Evolutionary conservation across 176 grass and related monocot genomes (phyloP).

Genomic region (barley (Hordeum vulgare)): DNA sequence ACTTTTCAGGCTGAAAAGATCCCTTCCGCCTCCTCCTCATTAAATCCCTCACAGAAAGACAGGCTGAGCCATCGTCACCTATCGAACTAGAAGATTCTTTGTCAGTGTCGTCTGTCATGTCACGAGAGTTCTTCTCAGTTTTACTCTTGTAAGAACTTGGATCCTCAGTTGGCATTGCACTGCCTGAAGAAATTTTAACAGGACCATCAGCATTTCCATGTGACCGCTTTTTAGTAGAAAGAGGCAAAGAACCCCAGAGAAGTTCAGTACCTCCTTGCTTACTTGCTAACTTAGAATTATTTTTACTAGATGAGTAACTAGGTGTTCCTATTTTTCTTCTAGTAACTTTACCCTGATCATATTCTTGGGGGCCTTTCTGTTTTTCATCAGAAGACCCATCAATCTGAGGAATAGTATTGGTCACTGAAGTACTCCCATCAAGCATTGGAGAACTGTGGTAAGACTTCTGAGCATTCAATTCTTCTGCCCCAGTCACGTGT

Average conservation of each 20-base stretch:
- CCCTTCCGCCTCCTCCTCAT: slow-evolving; percentile 55
- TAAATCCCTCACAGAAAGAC: slow-evolving; percentile 75
- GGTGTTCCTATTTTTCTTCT: slow-evolving; percentile 9
- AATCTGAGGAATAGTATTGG: slow-evolving; percentile 68
- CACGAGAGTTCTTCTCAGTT: slow-evolving; percentile 21
- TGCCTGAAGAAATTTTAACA: slow-evolving; percentile 27
- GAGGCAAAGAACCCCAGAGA: slow-evolving; percentile 65
- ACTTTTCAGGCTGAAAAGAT: slow-evolving; percentile 43
- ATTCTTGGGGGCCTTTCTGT: slow-evolving; percentile 16
- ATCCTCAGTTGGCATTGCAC: neutral
- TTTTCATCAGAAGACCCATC: slow-evolving; percentile 80
- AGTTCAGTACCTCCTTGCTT: slow-evolving; percentile 43
- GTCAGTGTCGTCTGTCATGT: slow-evolving; percentile 17
- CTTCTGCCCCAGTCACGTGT: slow-evolving; percentile 25
- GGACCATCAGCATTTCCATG: slow-evolving; percentile 24
- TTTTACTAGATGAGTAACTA: slow-evolving; percentile 16
- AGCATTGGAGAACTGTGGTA: slow-evolving; percentile 9
- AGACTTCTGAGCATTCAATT: slow-evolving; percentile 22
- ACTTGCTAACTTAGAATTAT: slow-evolving; percentile 27
- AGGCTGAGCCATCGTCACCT: slow-evolving; percentile 21
- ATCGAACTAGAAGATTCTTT: slow-evolving; percentile 32
- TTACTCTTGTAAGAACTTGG: slow-evolving; percentile 23
- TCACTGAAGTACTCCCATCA: slow-evolving; percentile 27
- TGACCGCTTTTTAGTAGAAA: slow-evolving; percentile 46
- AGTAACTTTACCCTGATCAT: slow-evolving; percentile 34